Base-by-base conservation (phyloP, 768 basidiomycete species). In the Pulveroboletus sp. region DNA sequence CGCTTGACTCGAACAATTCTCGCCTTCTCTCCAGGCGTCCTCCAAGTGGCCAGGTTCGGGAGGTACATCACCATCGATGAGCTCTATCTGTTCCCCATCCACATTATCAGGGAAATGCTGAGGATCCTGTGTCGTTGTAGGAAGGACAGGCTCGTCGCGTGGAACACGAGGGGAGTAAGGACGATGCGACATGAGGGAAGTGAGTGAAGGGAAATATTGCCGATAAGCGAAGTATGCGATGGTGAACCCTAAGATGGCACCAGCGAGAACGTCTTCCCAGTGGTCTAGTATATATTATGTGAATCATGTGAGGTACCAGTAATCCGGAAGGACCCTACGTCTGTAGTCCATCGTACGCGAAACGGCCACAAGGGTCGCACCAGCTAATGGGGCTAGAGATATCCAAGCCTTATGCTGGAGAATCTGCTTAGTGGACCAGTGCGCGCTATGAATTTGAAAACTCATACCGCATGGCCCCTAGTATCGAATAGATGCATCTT, bases 321-420 rank as follows among this genome's bases (percentile, higher is more conserved):
- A 53, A 14, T 24, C 15, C 8, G n/a, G 28, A 31, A 12, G 12
- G 44, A 45, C 8, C 48, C 18, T 60, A 89, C 87, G 92, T 50
- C 93, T 79, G 58, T 86, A 86, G 68, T 95, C 93, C 88, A 94
- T 93, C 3, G 89, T 93, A 17, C 94, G 82, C 6, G 85, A 87
- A 46, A 93, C 82, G 3, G 89, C 89, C 8, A 91, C 85, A 5
- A 91, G 71, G 10, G 83, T 73, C 2, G 92, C 93, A 8, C 77
- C 93, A 30, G 82, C 69, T 40, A 95, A 77, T 2, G 95, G 96
- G 0, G 80, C 66, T 0, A 93, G 59, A 0, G 87, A 76, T 37
- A 94, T 66, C 94, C 94, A 99, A 12, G 89, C 84, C 66, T 93
- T 93, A 21, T 78, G 69, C 79, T 84, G 50, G 30, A 48, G 46